These are phyloP conservation scores for Tripterygium wilfordii DNA, from an alignment of 177 flowering plant genomes.

Conservation along the genomic window DNA sequence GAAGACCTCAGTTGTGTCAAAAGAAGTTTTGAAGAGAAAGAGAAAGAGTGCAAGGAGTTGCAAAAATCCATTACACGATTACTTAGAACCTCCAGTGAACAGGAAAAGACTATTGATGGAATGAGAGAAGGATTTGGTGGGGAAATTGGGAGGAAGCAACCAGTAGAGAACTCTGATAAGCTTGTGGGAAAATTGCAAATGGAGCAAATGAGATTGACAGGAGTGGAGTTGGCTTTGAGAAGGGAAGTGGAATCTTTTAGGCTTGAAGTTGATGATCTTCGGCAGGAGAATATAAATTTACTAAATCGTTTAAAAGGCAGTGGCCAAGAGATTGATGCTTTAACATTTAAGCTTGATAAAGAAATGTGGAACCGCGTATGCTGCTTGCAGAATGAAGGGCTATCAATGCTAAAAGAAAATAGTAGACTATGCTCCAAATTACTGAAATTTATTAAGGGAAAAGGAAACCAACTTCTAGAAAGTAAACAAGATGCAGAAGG, in stretches of 20 bases:
- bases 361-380: conserved; percentile 51
- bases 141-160: conserved; percentile 34
- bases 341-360: conserved; percentile 59
- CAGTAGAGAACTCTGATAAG: conserved; percentile 36
- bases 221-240: conserved; percentile 70
- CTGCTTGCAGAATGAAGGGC: conserved; percentile 63
- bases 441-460: conserved; percentile 47
- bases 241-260: conserved; percentile 68
- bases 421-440: conserved; percentile 50
- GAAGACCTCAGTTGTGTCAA: conserved; percentile 50
- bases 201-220: conserved; percentile 80
- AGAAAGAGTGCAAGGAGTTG: conserved; percentile 68
- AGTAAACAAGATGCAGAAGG: conserved; percentile 21
- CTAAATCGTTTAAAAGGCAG: conserved; percentile 48
- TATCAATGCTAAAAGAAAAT: conserved; percentile 56
- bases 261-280: conserved; percentile 67
- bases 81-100: conserved; percentile 67
- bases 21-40: conserved; percentile 63
- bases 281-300: conserved; percentile 70
- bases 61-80: conserved; percentile 65
- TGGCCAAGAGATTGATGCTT: conserved; percentile 38
- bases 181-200: conserved; percentile 41
- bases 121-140: conserved; percentile 52
- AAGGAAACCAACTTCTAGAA: conserved; percentile 22
- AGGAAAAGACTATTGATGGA: conserved; percentile 79